Conservation (phyloP, 352 stramenopile species). For the Blastocystis sp. region DNA sequence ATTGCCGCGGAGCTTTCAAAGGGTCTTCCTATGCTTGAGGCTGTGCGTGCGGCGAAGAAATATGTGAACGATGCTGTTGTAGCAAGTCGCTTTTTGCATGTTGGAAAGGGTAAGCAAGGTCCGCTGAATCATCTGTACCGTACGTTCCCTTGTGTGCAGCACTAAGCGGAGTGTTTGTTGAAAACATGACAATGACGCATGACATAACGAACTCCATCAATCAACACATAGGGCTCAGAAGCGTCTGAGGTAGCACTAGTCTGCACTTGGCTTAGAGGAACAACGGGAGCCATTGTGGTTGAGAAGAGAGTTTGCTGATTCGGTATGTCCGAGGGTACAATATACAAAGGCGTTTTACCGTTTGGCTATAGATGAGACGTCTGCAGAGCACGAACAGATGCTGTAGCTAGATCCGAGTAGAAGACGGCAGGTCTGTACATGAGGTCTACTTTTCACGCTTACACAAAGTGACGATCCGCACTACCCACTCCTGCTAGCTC, state of each 20-base stretch:
- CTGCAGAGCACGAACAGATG: not conserved
- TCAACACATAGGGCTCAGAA: conserved; percentile 4
- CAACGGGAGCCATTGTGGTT: conserved; percentile 26
- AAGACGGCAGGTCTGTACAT: conserved; percentile 28
- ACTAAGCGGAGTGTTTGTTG: conserved; percentile 47
- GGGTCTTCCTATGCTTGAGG: conserved; percentile 61
- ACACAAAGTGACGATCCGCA: conserved; percentile 23
- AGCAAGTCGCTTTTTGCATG: conserved; percentile 9
- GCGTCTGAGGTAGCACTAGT: not conserved
- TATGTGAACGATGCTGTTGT: conserved; percentile 61
- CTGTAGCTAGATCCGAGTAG: conserved; percentile 8
- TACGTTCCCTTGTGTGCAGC: conserved; percentile 49
- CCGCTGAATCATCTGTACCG: conserved; percentile 62
- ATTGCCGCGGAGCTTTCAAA: conserved; percentile 78
- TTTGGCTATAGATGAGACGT: not conserved
- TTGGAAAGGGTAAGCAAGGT: conserved; percentile 61
- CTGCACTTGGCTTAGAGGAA: not conserved
- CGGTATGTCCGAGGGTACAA: conserved; percentile 41
- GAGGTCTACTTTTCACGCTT: not conserved
- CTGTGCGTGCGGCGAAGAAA: conserved; percentile 63
- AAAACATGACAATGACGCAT: not conserved
- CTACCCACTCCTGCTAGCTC: not conserved
- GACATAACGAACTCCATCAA: conserved; percentile 28
- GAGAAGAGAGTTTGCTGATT: conserved; percentile 45
- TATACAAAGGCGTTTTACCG: conserved; percentile 34